Conservation (phyloP, 208 protist species). For the Trypanosoma congolense region DNA sequence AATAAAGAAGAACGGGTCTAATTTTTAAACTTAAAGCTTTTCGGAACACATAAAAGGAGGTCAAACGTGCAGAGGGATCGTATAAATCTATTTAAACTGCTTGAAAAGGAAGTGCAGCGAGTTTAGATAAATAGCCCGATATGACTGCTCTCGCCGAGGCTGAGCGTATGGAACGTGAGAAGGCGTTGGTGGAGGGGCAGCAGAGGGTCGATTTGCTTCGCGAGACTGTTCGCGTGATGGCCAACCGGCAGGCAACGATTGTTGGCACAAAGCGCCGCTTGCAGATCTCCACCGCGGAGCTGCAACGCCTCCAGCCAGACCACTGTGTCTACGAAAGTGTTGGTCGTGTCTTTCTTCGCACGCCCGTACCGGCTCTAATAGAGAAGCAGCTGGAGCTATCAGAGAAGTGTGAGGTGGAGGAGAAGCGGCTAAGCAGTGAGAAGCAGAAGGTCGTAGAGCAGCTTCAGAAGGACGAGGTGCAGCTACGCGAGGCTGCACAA, state of each 20-base stretch:
- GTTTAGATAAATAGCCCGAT: conserved; percentile 40
- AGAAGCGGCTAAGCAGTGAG: conserved; percentile 60
- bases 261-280: conserved; percentile 59
- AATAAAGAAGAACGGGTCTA: too few species aligned
- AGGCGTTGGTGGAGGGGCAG: conserved; percentile 77
- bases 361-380: conserved; percentile 60
- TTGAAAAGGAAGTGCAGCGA: too few species aligned
- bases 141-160: conserved; percentile 61
- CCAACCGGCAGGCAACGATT: conserved; percentile 67
- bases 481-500: conserved; percentile 61
- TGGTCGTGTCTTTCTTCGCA: conserved; percentile 75
- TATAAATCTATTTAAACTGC: too few species aligned
- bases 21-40: too few species aligned
- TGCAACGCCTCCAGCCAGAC: conserved; percentile 52
- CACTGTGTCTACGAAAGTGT: conserved; percentile 79
- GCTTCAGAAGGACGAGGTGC: conserved; percentile 63
- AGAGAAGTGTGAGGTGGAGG: conserved; percentile 76
- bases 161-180: conserved; percentile 89
- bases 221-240: conserved; percentile 77
- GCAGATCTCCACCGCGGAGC: conserved; percentile 76
- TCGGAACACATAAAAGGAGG: too few species aligned
- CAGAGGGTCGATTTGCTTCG: conserved; percentile 71
- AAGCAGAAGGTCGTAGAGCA: conserved; percentile 78
- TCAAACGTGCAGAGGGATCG: too few species aligned
- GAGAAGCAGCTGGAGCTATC: conserved; percentile 57